A percentile compares a stretch with the other conserved stretches of the same genome.
phyloP scores from a whole-genome alignment of 2,329 filamentous ascomycete genomes.

The Blastomyces parvus region DNA sequence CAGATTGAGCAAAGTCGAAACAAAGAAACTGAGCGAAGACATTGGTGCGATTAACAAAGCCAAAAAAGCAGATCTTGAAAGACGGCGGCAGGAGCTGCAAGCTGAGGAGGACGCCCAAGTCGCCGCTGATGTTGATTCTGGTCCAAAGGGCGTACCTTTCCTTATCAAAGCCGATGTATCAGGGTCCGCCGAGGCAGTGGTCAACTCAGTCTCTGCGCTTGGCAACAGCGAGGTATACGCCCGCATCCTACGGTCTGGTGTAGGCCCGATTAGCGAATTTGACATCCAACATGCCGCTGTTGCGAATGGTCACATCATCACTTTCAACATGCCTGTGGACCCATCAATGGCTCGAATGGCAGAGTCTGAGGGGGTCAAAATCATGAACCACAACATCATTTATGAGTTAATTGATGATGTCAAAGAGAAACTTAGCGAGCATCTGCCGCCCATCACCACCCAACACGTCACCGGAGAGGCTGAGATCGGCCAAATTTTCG shows the following conservation, averaged over 20 bases:
- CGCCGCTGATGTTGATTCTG: constrained; percentile 35
- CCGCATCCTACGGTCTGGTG: constrained; percentile 63
- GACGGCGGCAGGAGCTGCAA: constrained; percentile 27
- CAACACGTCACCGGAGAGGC: constrained; percentile 76
- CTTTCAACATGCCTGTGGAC: constrained; percentile 70
- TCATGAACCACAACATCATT: constrained; percentile 69
- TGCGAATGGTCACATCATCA: constrained; percentile 66
- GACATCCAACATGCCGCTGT: constrained; percentile 80
- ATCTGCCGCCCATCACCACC: constrained; percentile 57
- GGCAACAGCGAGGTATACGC: constrained; percentile 77
- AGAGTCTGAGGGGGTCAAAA: constrained; percentile 58
- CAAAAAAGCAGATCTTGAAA: constrained; percentile 52
- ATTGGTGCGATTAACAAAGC: constrained; percentile 68
- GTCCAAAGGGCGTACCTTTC: constrained; percentile 59
- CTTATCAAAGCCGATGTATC: constrained; percentile 88
- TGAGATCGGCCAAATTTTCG: constrained; percentile 72
- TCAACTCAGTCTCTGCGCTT: constrained; percentile 63
- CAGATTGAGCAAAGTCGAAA: constrained; percentile 61
- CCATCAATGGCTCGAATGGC: constrained; percentile 60
- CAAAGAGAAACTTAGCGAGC: constrained; percentile 53
- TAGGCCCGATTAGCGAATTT: constrained; percentile 71
- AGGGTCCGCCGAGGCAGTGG: constrained; percentile 85
- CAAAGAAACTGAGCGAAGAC: constrained; percentile 54
- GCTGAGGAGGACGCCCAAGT: constrained; percentile 28
- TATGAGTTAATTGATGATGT: constrained; percentile 44